These are phyloP conservation scores for Nemania serpens DNA, from an alignment of 2,329 filamentous ascomycete species.

Conservation along the genomic window DNA sequence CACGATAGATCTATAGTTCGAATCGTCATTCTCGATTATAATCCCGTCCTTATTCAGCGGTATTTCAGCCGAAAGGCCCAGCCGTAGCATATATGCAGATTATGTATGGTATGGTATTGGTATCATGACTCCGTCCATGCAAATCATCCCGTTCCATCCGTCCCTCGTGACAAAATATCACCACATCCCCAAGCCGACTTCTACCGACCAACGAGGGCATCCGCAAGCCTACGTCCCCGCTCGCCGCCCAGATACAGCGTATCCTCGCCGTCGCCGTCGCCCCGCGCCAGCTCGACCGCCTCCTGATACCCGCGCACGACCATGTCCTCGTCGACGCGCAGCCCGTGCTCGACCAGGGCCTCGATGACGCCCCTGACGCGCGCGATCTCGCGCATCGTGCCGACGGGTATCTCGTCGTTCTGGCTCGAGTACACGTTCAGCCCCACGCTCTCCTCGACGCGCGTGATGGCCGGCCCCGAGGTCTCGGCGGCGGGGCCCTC, in stretches of 20 bases:
- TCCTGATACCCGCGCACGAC: constrained; percentile 82
- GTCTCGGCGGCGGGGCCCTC: constrained; percentile 52
- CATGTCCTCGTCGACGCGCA: constrained; percentile 88
- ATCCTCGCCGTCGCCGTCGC: constrained; percentile 59
- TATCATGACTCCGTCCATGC: constrained; percentile 18
- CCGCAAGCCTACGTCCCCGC: constrained; percentile 55
- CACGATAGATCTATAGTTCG: background rate
- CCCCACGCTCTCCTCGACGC: constrained; percentile 85
- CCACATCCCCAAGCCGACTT: background rate
- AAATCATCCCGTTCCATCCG: background rate
- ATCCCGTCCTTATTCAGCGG: background rate
- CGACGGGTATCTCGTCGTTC: constrained; percentile 80
- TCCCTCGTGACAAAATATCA: background rate
- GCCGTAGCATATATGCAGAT: background rate
- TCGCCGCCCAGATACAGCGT: constrained; percentile 66
- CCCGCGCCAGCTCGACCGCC: constrained; percentile 73
- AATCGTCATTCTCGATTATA: no score
- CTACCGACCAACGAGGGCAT: constrained; percentile 44
- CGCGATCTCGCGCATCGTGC: constrained; percentile 86
- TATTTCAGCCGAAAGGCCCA: background rate
- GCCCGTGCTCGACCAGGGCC: constrained; percentile 78
- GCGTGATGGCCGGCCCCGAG: constrained; percentile 69
- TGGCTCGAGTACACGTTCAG: constrained; percentile 91
- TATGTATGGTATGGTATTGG: background rate
- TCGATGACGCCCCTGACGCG: constrained; percentile 80